These are phyloP conservation scores for Guillardia theta DNA, from an alignment of 78 protist species.

Conservation along the genomic window DNA sequence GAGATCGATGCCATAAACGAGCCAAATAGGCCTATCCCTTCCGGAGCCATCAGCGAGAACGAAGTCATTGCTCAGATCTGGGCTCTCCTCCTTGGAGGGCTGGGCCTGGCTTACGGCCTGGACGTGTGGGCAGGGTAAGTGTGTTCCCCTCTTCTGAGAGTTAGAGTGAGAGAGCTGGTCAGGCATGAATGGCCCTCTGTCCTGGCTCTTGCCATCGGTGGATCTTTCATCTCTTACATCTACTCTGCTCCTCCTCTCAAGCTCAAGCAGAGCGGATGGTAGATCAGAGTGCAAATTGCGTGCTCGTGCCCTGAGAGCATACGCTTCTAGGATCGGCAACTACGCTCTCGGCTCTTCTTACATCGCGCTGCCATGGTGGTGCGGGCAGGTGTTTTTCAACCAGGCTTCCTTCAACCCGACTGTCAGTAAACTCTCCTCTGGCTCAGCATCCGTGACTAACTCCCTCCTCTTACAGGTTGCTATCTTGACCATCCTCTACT, in stretches of 20 bases:
- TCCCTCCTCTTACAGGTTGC: not conserved
- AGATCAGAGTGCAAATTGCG: no score
- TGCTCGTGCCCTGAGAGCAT: no score
- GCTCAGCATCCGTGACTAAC: not conserved
- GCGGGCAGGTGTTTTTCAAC: slow-evolving; percentile 29
- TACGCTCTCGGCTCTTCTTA: not conserved
- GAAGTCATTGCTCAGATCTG: slow-evolving; percentile 21
- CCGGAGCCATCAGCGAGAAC: not conserved
- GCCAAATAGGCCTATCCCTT: slow-evolving; percentile 44
- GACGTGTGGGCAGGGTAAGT: slow-evolving; percentile 29
- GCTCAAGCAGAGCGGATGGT: not conserved
- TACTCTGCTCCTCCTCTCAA: slow-evolving; percentile 38
- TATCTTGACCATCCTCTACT: slow-evolving; percentile 48
- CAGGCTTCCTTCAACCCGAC: not conserved
- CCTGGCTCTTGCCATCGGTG: not conserved
- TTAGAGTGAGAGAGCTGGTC: no score
- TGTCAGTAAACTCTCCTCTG: not conserved
- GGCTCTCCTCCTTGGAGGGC: slow-evolving; percentile 19
- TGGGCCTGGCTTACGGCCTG: slow-evolving; percentile 12
- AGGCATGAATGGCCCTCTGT: not conserved
- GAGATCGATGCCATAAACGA: slow-evolving; percentile 61
- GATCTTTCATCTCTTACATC: slow-evolving; percentile 47
- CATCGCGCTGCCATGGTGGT: slow-evolving; percentile 58
- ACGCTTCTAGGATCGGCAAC: not conserved
- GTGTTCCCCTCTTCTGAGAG: not conserved